Percentiles rank a stretch among this genome's conserved stretches.
Evolutionary conservation across 345 rosid genomes (phyloP).

Genomic region (Corchorus olitorius): DNA sequence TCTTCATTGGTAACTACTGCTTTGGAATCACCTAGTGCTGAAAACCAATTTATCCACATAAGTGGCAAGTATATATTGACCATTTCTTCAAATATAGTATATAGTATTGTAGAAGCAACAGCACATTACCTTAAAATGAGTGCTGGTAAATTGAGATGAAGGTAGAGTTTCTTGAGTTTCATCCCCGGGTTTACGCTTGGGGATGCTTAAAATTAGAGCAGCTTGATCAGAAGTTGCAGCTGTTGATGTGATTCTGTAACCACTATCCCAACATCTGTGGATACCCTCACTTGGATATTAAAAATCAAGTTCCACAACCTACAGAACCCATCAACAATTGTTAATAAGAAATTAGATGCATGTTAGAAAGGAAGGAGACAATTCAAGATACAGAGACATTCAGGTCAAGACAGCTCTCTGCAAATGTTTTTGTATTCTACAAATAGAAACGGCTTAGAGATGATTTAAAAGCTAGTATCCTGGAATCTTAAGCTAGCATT

Average conservation of each 20-base stretch:
- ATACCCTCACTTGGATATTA: constrained; percentile 99
- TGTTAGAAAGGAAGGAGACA: neutral
- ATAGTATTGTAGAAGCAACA: neutral
- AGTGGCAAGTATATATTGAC: no score
- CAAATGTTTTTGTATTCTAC: no score
- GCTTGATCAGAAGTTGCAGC: constrained; percentile 96
- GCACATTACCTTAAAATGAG: constrained; percentile 81
- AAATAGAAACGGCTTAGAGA: no score
- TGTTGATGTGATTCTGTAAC: constrained; percentile 89
- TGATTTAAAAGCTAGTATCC: no score
- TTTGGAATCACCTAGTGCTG: no score
- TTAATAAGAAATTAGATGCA: neutral
- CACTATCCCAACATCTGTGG: constrained; percentile 91
- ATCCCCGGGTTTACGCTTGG: constrained; percentile 71
- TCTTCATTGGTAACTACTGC: no score
- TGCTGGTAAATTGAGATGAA: constrained; percentile 90
- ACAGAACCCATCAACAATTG: neutral
- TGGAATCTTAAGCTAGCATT: no score
- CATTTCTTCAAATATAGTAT: no score
- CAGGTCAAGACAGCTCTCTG: no score
- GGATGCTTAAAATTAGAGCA: constrained; percentile 87
- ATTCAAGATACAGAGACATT: neutral
- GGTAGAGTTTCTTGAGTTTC: constrained; percentile 98
- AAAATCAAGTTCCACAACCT: constrained; percentile 99
- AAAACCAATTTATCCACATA: no score